Conservation (phyloP, 176 grass and related monocot species). For the Metroxylon sagu region DNA sequence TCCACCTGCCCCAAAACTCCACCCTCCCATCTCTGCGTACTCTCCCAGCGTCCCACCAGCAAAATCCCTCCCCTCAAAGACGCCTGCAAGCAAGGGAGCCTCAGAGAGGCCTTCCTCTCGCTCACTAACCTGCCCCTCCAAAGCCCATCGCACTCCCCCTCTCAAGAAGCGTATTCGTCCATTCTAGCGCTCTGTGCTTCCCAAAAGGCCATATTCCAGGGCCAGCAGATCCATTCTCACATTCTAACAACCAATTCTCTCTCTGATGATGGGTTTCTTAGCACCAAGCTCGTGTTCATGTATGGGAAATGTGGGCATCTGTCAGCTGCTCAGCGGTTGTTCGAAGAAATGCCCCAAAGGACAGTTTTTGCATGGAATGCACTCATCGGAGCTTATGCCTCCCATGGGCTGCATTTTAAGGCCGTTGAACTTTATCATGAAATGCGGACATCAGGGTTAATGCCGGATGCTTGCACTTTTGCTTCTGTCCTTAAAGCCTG, state of each 20-base stretch:
- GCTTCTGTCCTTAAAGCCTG: slow-evolving; percentile 73
- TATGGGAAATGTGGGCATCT: slow-evolving; percentile 64
- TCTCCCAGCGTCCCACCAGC: not conserved
- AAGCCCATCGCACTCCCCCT: slow-evolving; percentile 7
- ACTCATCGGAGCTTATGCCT: slow-evolving; percentile 64
- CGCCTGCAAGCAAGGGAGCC: slow-evolving; percentile 56
- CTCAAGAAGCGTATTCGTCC: slow-evolving; percentile 46
- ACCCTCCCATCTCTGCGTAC: not conserved
- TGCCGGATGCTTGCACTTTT: slow-evolving; percentile 70
- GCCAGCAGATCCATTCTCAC: slow-evolving; percentile 57
- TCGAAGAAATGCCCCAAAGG: slow-evolving; percentile 55
- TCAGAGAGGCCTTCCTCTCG: slow-evolving; percentile 37
- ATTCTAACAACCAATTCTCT: slow-evolving; percentile 29
- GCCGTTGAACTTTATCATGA: slow-evolving; percentile 33
- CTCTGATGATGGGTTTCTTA: slow-evolving; percentile 36
- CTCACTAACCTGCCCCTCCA: slow-evolving; percentile 21
- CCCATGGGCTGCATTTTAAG: slow-evolving; percentile 13
- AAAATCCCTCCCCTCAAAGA: slow-evolving; percentile 18
- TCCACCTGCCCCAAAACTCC: slow-evolving; percentile 10
- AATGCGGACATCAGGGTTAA: slow-evolving; percentile 30
- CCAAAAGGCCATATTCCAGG: slow-evolving; percentile 30
- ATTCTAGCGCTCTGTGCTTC: slow-evolving; percentile 64
- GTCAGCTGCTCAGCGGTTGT: slow-evolving; percentile 42
- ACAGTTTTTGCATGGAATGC: slow-evolving; percentile 90
- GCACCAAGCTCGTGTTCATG: slow-evolving; percentile 80